phyloP scores from a whole-genome alignment of 73 alveolate genomes.

The Tetrahymena malaccensis region DNA sequence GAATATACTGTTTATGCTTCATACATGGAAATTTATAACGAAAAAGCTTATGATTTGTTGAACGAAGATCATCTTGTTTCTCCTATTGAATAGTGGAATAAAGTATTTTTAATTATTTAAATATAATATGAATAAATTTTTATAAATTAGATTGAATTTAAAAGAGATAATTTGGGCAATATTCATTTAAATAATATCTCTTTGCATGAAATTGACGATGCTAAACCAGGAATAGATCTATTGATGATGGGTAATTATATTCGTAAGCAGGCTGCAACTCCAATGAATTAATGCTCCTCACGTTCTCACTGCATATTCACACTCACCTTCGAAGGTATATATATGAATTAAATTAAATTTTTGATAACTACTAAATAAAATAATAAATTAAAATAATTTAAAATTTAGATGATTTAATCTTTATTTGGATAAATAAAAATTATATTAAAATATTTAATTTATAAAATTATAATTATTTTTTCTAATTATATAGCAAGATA shows the following conservation, averaged over 20 bases:
- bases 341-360: background rate
- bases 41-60: slow-evolving; percentile 89
- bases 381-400: too few relatives aligned
- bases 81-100: slow-evolving; percentile 87
- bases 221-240: slow-evolving; percentile 86
- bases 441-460: background rate
- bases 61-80: slow-evolving; percentile 76
- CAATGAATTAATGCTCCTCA: slow-evolving; percentile 86
- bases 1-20: slow-evolving; percentile 77
- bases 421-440: background rate
- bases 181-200: slow-evolving; percentile 80
- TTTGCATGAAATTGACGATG: slow-evolving; percentile 69
- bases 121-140: background rate
- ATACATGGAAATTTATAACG: slow-evolving; percentile 93
- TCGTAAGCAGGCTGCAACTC: slow-evolving; percentile 80
- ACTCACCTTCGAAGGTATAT: slow-evolving; percentile 77
- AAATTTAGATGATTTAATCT: background rate
- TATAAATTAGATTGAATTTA: slow-evolving; percentile 48
- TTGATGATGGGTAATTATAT: slow-evolving; percentile 90
- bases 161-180: slow-evolving; percentile 81
- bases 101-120: background rate
- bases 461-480: background rate
- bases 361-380: too few relatives aligned
- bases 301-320: slow-evolving; percentile 94
- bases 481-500: background rate